phyloP scores from a whole-genome alignment of 1,139 yeast species.

The Yamadazyma sp. region DNA sequence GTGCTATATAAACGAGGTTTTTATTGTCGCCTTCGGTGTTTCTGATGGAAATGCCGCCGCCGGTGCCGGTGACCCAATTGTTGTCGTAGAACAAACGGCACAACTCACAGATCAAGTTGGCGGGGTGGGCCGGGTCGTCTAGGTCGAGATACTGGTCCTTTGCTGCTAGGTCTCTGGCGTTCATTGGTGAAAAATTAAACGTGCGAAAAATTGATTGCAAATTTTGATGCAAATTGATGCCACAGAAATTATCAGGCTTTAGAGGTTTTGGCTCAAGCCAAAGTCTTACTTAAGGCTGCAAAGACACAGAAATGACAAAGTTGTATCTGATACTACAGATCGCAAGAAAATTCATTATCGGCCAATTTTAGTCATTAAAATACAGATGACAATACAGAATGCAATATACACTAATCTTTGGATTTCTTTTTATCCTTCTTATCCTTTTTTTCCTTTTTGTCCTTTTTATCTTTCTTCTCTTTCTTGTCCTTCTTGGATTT shows the following conservation, averaged over 20 bases:
- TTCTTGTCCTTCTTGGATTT: conserved; percentile 42
- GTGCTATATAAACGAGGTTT: conserved; percentile 72
- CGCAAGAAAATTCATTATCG: too few relatives aligned
- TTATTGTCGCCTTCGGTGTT: conserved; percentile 47
- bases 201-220: neutral
- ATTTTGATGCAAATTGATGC: neutral
- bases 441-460: conserved; percentile 36
- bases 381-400: conserved; percentile 4
- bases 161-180: conserved; percentile 5
- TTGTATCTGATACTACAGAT: too few relatives aligned
- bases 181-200: neutral
- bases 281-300: too few relatives aligned
- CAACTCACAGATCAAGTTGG: conserved; percentile 78
- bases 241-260: too few relatives aligned
- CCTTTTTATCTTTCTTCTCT: conserved; percentile 37
- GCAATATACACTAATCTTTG: conserved; percentile 6
- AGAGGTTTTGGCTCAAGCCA: too few relatives aligned
- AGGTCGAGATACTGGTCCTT: conserved; percentile 11
- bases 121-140: conserved; percentile 62
- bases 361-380: too few relatives aligned
- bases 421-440: conserved; percentile 34
- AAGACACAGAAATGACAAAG: too few relatives aligned
- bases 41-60: conserved; percentile 88
- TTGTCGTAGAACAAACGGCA: conserved; percentile 75
- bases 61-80: conserved; percentile 95